Evolutionary conservation across 2,329 filamentous ascomycete species (phyloP).

Genomic region (Epichloe elymi): DNA sequence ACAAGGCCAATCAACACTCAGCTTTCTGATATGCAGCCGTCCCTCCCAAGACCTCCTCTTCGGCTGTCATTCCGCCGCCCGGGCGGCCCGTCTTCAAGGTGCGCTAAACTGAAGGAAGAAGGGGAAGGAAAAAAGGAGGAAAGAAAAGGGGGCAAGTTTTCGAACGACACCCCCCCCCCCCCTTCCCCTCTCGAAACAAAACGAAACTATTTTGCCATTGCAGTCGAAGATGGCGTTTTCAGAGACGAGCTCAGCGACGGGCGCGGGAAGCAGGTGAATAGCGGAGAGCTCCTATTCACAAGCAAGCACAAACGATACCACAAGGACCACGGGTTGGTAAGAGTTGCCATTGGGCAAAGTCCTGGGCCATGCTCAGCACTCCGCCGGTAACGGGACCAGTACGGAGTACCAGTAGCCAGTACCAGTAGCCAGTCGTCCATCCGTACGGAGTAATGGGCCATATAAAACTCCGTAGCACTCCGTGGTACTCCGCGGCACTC

Average conservation of each 20-base stretch:
- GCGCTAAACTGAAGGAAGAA: neutral
- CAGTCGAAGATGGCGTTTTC: neutral
- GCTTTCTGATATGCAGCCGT: constrained; percentile 4
- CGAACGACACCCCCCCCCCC: too few relatives aligned
- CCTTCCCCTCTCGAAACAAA: too few relatives aligned
- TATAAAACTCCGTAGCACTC: too few relatives aligned
- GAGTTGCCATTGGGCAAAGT: constrained; percentile 2
- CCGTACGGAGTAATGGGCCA: too few relatives aligned
- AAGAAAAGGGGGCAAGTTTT: too few relatives aligned
- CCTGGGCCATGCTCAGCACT: neutral
- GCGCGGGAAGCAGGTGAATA: neutral
- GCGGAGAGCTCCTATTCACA: neutral
- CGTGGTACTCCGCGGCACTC: too few relatives aligned
- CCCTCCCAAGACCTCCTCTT: neutral
- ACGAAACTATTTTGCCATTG: neutral
- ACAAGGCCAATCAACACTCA: neutral
- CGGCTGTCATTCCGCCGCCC: constrained; percentile 4
- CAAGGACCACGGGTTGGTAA: constrained; percentile 3
- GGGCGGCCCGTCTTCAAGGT: constrained; percentile 4
- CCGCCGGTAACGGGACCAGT: neutral
- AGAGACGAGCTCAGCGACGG: neutral
- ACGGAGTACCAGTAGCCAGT: too few relatives aligned
- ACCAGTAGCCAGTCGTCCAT: too few relatives aligned
- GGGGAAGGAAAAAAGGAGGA: too few relatives aligned
- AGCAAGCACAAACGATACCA: too few relatives aligned